Base-by-base conservation (phyloP, 2,329 filamentous ascomycete genomes). In the Simplicillium aogashimaense region DNA sequence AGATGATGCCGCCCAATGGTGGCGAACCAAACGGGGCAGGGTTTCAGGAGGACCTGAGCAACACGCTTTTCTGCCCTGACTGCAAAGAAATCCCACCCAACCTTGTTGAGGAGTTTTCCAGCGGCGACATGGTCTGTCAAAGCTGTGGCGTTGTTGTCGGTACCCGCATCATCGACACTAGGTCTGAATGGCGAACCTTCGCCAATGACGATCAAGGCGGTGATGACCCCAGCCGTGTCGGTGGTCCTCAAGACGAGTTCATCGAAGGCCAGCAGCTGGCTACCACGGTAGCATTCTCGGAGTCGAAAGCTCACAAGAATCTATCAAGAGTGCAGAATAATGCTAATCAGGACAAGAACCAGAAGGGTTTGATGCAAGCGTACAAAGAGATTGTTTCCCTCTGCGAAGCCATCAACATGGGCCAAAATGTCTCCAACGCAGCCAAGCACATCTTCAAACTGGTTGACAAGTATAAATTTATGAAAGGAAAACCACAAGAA, bases 141-240 rank as follows among this genome's bases (percentile, higher is more conserved):
- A 87, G 83, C 45, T 98, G 92, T 55, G 92, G 92, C 30, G 72
- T 95, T 29, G 92, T 98, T 6, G 76, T 98, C 25, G 84, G 85
- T 44, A 85, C 90, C 55, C 83, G 87, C 49, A 88, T 92, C 58
- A 89, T 98, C 56, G 94, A 98, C 58, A 94, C 86, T 45, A 84
- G 94, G 46, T 95, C 88, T 36, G 92, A 98, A 67, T 98, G 92
- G 92, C 86, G 92, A 58, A 98, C 92, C 1, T 98, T 98, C 66
- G 88, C 89, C 57, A 97, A 97, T 59, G 92, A 98, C 56, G 94
- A 98, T 59, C 87, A 95, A 61, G 87, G 86, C 55, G 89, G 86
- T 55, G 94, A 97, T 53, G 92, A 98, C 51, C 92, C 94, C 4
- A 95, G 88, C 43, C 92, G 92, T 87, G 90, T 98, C 49, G 92